These are phyloP conservation scores for Mycena venus DNA, from an alignment of 768 basidiomycete species.

Conservation along the genomic window DNA sequence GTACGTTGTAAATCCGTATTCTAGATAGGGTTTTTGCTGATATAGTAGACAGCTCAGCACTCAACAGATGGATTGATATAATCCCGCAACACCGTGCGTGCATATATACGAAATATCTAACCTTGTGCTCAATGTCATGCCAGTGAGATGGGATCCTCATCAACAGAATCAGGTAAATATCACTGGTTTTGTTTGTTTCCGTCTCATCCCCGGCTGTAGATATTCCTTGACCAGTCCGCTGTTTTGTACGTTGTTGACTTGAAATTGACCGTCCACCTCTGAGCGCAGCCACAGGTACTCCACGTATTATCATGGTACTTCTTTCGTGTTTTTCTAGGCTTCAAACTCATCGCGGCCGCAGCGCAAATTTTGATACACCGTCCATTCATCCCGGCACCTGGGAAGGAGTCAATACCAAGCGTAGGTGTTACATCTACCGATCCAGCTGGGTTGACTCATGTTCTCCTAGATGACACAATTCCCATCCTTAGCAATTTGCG, in stretches of 20 bases:
- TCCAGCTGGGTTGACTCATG: slow-evolving; percentile 14
- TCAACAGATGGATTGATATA: slow-evolving; percentile 20
- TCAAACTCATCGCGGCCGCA: neutral
- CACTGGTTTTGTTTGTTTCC: neutral
- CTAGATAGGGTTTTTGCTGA: neutral
- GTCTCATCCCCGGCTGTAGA: neutral
- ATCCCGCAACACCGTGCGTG: slow-evolving; percentile 18
- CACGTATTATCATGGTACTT: slow-evolving; percentile 25
- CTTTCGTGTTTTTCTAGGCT: neutral
- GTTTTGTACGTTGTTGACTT: neutral
- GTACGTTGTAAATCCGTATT: neutral
- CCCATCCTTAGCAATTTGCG: slow-evolving; percentile 12
- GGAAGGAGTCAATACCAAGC: neutral
- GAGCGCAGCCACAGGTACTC: neutral
- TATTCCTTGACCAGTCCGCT: slow-evolving; percentile 25
- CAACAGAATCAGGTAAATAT: slow-evolving; percentile 5
- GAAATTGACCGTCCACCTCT: neutral
- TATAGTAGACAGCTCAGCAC: neutral
- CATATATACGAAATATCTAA: neutral
- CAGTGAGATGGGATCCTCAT: slow-evolving; percentile 31
- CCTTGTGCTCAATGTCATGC: neutral
- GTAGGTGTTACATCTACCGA: neutral
- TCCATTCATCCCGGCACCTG: slow-evolving; percentile 17
- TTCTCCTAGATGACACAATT: slow-evolving; percentile 56
- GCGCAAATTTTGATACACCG: slow-evolving; percentile 28